Percentiles rank a stretch among this genome's conserved stretches.
Evolutionary conservation across 257 asterid genomes (phyloP).

Genomic region (Solanum boliviense): DNA sequence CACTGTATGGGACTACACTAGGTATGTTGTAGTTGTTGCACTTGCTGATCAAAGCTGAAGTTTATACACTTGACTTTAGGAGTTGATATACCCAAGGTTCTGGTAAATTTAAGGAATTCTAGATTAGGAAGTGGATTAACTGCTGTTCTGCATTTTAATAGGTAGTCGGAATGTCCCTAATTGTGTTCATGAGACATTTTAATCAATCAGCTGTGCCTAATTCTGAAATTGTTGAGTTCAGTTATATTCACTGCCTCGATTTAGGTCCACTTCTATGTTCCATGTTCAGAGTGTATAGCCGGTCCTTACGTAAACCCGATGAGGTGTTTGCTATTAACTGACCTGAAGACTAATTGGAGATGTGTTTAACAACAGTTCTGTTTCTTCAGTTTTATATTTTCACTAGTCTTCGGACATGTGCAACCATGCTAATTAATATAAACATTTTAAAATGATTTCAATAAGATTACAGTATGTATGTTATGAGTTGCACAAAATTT

Average conservation of each 20-base stretch:
- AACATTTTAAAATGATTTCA: not conserved
- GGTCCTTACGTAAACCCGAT: not conserved
- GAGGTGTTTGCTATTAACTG: not conserved
- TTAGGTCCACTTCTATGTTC: not conserved
- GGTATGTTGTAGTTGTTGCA: not conserved
- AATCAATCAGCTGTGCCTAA: not conserved
- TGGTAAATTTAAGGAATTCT: not conserved
- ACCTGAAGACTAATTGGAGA: not conserved
- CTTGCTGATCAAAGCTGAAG: not conserved
- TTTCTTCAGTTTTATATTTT: not conserved
- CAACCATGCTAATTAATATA: not conserved
- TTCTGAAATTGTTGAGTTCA: not conserved
- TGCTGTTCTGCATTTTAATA: not conserved
- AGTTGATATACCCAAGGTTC: not conserved
- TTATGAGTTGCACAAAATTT: not conserved
- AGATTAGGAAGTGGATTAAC: not conserved
- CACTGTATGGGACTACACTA: not conserved
- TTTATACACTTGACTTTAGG: not conserved
- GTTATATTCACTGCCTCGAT: not conserved
- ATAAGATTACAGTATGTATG: not conserved
- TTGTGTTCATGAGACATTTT: not conserved
- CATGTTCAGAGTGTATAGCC: not conserved
- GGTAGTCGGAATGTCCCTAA: not conserved
- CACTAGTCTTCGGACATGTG: not conserved
- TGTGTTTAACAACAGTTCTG: not conserved